Percentiles rank a stretch among this genome's conserved stretches.
Conservation (phyloP, 1,284 basidiomycete genomes). For the Mycosarcoma mackinlayi region DNA sequence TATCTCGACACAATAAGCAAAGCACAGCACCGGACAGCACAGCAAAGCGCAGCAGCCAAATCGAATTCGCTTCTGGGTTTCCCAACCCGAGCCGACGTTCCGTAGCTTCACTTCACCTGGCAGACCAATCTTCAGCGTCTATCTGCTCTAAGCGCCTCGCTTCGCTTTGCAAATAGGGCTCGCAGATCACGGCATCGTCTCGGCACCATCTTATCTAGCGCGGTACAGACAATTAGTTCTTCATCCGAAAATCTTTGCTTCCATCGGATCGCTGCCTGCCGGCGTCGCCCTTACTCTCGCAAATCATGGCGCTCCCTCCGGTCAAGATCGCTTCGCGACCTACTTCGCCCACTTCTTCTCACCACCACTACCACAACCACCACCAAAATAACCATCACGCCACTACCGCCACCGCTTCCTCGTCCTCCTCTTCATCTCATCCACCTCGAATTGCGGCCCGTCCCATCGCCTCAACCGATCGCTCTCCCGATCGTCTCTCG, state of each 20-base stretch:
- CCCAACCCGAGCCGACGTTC: background rate
- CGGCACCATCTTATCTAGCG: conserved; percentile 16
- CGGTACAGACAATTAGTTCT: background rate
- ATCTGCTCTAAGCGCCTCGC: no score
- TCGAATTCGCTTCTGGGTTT: conserved; percentile 1
- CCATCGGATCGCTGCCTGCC: conserved; percentile 4
- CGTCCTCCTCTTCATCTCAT: conserved; percentile 23
- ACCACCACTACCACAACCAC: conserved; percentile 10
- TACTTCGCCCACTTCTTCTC: conserved; percentile 32
- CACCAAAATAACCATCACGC: conserved; percentile 1
- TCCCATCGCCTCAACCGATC: conserved; percentile 35
- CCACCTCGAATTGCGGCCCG: conserved; percentile 37
- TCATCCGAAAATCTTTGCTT: background rate
- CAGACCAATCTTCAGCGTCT: background rate
- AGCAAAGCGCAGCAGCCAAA: conserved; percentile 1
- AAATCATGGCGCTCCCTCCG: conserved; percentile 30
- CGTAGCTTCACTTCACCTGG: no score
- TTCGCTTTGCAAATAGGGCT: conserved; percentile 1
- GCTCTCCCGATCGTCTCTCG: conserved; percentile 36
- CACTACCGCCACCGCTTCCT: conserved; percentile 9
- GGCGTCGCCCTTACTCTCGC: background rate
- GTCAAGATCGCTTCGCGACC: conserved; percentile 46
- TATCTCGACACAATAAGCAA: conserved; percentile 9
- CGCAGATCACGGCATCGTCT: conserved; percentile 13
- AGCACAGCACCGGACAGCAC: conserved; percentile 3